Evolutionary conservation across 2,329 filamentous ascomycete genomes (phyloP), one percentile per base, ranked within the genome.

Genomic region (Claviceps humidiphila): DNA sequence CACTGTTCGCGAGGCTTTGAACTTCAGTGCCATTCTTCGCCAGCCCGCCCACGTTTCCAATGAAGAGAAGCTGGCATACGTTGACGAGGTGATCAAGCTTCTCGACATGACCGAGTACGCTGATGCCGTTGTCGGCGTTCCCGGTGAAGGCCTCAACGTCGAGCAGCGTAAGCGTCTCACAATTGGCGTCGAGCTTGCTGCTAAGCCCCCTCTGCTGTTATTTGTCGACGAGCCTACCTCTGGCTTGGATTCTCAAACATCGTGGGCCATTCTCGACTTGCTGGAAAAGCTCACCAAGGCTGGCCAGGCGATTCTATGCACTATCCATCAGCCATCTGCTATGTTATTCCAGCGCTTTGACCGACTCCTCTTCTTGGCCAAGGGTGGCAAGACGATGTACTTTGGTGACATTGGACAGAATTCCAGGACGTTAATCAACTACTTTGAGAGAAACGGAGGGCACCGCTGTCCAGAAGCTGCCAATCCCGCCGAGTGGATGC

Each of bases 151-250:
- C 68, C 76, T 88, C 40, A 87, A 87, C 62, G 78, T 82, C 14
- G 81, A 84, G 61, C 81, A 84, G 66, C 74, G 80, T 49, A 84
- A 84, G 68, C 85, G 89, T 61, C 76, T 96, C 6, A 96, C 90
- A 0, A 95, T 97, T 57, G 91, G 89, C 68, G 90, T 97, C n/a
- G 91, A 97, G 66, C 77, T 97, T 24, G 90, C 89, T 43, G 91
- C 91, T 6, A 95, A 93, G 71, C 91, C 91, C 5, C 83, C 88
- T 42, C 75, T 96, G 50, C 76, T 96, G 55, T 80, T 96, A 47
- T 96, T 96, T 72, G 81, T 96, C 41, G 91, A 97, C 61, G 91
- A 97, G 68, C 91, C 91, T 14, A 96, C 90, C 3, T 95, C 89
- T 30, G 91, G 91, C 73, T 81, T 96, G 20, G 91, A 96, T 68